Conservation (phyloP, 2,329 filamentous ascomycete genomes). For the Neofusicoccum umdonicola region DNA sequence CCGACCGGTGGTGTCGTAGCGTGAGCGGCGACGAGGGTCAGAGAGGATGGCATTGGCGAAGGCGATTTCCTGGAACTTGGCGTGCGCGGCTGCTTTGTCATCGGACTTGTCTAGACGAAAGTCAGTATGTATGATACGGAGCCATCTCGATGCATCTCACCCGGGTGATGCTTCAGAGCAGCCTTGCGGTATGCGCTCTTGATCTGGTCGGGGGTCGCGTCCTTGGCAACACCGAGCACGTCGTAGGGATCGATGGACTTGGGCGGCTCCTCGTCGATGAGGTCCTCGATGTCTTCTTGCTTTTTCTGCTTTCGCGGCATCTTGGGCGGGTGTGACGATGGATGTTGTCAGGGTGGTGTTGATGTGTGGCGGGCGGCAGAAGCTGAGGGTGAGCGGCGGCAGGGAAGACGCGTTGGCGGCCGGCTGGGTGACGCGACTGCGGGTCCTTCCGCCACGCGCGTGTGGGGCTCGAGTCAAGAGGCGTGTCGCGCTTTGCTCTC, state of each 20-base stretch:
- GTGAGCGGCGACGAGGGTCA: constrained; percentile 66
- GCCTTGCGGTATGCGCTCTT: constrained; percentile 90
- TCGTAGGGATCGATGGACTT: constrained; percentile 75
- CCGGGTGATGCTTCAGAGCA: constrained; percentile 76
- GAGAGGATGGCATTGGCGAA: constrained; percentile 94
- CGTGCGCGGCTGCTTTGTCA: constrained; percentile 70
- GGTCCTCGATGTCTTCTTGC: constrained; percentile 44
- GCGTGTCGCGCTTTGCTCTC: constrained; percentile 13
- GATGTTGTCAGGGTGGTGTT: neutral
- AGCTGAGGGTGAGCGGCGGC: constrained; percentile 1
- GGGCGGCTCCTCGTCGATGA: constrained; percentile 59
- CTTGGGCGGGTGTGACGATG: constrained; percentile 7
- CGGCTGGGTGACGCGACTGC: constrained; percentile 20
- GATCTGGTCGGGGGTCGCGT: constrained; percentile 74
- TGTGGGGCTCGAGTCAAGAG: constrained; percentile 21
- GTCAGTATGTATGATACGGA: constrained; percentile 19
- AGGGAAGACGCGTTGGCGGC: constrained; percentile 28
- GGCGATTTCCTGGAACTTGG: constrained; percentile 83
- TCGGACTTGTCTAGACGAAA: constrained; percentile 48
- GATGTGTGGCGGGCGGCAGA: neutral
- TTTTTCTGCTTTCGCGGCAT: constrained; percentile 14
- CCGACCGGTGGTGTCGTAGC: constrained; percentile 85
- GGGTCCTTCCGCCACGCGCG: constrained; percentile 23
- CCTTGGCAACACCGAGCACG: constrained; percentile 68
- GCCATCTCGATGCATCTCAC: constrained; percentile 42